phyloP scores from a whole-genome alignment of 805 yeast species.

The Candida pseudofarinosa region DNA sequence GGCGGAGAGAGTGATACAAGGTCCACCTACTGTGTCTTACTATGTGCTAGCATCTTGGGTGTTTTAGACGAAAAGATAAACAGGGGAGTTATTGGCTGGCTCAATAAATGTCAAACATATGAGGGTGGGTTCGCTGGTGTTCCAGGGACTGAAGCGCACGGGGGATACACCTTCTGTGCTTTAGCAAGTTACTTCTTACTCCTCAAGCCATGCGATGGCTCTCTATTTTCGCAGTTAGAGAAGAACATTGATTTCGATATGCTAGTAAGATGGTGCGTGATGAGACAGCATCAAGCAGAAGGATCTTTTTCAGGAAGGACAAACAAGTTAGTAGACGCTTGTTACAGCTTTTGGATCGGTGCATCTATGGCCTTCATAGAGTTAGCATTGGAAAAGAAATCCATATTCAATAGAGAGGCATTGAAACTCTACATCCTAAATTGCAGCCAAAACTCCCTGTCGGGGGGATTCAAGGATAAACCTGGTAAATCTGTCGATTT shows the following conservation, averaged over 20 bases:
- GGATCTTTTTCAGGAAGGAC: constrained; percentile 90
- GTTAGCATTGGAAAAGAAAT: constrained; percentile 24
- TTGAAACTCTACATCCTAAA: constrained; percentile 62
- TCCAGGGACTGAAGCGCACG: constrained; percentile 86
- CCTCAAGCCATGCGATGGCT: constrained; percentile 32
- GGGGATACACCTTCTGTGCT: constrained; percentile 94
- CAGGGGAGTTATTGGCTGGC: constrained; percentile 53
- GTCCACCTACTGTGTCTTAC: constrained; percentile 83
- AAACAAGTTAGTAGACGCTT: constrained; percentile 92
- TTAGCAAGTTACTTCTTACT: constrained; percentile 54
- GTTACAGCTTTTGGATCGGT: constrained; percentile 96
- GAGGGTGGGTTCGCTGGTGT: constrained; percentile 95
- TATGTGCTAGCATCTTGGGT: constrained; percentile 61
- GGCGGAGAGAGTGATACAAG: constrained; percentile 86
- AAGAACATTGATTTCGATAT: constrained; percentile 41
- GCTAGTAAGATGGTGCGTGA: constrained; percentile 62
- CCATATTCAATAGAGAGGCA: constrained; percentile 48
- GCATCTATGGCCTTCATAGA: constrained; percentile 66
- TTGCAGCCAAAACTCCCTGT: constrained; percentile 63
- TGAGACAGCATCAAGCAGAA: constrained; percentile 68
- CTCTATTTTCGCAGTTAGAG: constrained; percentile 8
- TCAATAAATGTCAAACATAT: constrained; percentile 72
- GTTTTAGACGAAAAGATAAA: constrained; percentile 59
- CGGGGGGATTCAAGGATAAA: constrained; percentile 84
- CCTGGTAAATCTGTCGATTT: constrained; percentile 79